These are phyloP conservation scores for Chaetomiaceae sp. DNA, from an alignment of 2,329 filamentous ascomycete genomes.

Conservation along the genomic window DNA sequence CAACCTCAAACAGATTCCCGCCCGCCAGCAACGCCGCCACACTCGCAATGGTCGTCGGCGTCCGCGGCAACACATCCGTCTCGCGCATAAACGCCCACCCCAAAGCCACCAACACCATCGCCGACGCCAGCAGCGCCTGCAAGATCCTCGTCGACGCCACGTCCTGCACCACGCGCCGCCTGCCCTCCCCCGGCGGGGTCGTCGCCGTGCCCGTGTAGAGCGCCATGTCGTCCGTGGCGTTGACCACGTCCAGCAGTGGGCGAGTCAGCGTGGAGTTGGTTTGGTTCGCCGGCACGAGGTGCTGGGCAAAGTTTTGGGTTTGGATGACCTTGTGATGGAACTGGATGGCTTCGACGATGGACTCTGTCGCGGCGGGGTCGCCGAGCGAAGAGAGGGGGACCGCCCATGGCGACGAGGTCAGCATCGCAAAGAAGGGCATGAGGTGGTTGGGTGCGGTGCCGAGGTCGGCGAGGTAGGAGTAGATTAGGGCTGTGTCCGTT, in stretches of 20 bases:
- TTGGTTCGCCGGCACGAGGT: neutral
- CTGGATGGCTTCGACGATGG: neutral
- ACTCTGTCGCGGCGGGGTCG: neutral
- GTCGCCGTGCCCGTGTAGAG: neutral
- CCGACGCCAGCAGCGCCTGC: neutral
- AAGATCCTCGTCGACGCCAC: neutral
- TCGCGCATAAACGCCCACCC: neutral
- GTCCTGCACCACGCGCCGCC: neutral
- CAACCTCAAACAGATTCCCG: conserved; percentile 2
- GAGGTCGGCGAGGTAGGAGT: neutral
- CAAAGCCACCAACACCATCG: neutral
- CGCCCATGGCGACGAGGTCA: conserved; percentile 1
- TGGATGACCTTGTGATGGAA: conserved; percentile 1
- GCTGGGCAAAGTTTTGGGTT: neutral
- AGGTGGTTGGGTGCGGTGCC: neutral
- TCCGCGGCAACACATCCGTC: conserved; percentile 1
- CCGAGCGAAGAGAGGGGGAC: neutral
- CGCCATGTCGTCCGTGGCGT: neutral
- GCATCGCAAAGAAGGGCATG: neutral
- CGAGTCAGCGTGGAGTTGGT: conserved; percentile 4
- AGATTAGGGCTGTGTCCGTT: neutral
- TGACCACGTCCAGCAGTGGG: neutral
- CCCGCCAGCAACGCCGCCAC: conserved; percentile 2
- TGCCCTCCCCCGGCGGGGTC: neutral
- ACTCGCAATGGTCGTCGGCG: neutral